phyloP scores from a whole-genome alignment of 495 filamentous ascomycete species.

The Aspergillus wentii region DNA sequence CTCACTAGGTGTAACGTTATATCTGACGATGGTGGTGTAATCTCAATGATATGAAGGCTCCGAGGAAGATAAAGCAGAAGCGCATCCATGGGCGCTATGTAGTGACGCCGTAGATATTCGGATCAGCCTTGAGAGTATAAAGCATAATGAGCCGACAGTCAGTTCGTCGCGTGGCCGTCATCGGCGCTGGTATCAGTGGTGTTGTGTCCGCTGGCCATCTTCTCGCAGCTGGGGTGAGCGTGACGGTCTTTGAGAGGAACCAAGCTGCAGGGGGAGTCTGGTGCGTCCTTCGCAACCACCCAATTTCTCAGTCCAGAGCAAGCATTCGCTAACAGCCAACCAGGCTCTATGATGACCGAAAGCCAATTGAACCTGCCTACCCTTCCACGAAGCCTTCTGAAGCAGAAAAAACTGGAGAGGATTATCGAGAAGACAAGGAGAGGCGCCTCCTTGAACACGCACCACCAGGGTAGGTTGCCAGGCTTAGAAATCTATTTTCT shows the following conservation, averaged over 20 bases:
- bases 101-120: too few species aligned
- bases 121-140: too few species aligned
- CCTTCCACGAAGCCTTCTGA: constrained; percentile 45
- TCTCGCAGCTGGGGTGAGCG: constrained; percentile 50
- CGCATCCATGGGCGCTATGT: too few species aligned
- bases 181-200: constrained; percentile 68
- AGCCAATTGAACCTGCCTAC: constrained; percentile 52
- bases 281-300: too few species aligned
- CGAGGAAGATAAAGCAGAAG: too few species aligned
- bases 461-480: constrained; percentile 47
- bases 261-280: constrained; percentile 56
- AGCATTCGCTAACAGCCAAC: too few species aligned
- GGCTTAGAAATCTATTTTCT: too few species aligned
- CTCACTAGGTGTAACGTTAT: too few species aligned
- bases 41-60: too few species aligned
- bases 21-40: neutral
- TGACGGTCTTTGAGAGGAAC: constrained; percentile 62
- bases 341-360: constrained; percentile 55
- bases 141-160: constrained; percentile 18
- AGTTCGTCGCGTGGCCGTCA: constrained; percentile 52
- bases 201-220: constrained; percentile 60
- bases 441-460: constrained; percentile 36
- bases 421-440: constrained; percentile 16
- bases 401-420: constrained; percentile 18
- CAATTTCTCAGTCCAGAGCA: too few species aligned